Base-by-base conservation (phyloP, 768 basidiomycete genomes). In the Phaeolepiota aurea region DNA sequence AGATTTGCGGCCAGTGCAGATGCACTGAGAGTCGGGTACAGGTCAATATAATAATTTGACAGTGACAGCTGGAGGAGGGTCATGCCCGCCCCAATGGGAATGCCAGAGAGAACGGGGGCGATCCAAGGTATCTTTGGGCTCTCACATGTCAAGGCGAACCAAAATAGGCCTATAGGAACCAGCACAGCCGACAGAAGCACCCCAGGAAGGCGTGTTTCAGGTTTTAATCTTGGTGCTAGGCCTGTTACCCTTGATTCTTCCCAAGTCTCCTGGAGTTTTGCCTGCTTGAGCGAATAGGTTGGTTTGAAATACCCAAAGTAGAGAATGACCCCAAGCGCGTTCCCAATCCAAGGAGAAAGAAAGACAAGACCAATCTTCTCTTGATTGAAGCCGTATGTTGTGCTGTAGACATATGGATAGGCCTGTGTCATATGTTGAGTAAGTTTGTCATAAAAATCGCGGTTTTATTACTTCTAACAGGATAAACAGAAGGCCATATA, bases 141-240 rank as follows among this genome's bases (percentile, higher is more conserved):
- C 32, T n/a, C 16, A 35, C 22, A 48, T 14, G 47, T 36, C 3
- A n/a, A n/a, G 3, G 43, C 47, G 34, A 48, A 48, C 47, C 47
- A 48, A 31, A 48, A 38, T 21, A 48, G 18, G 10, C 46, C 46
- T 12, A 41, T 23, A 9, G 46, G 44, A 2, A 48, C 38, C 19
- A 44, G 35, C 7, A 42, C 10, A 11, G 44, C 22, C 15, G 44
- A 38, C 5, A 36, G 18, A 15, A 44, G 31, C 19, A 48, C 36
- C 11, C 48, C 48, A 14, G 48, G 48, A 9, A 48, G 41, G 20
- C 48, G 41, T n/a, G 32, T 23, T 35, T 43, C 43, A 5, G 43
- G 43, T 14, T 37, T 36, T 2, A 44, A 20, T 3, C 25, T 34
- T 3, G 28, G 37, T 32, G 9, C 31, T 30, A 22, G 38, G 43